Conservation (phyloP, 192 early-diverging fungal species). For the Coemansia sp. region DNA sequence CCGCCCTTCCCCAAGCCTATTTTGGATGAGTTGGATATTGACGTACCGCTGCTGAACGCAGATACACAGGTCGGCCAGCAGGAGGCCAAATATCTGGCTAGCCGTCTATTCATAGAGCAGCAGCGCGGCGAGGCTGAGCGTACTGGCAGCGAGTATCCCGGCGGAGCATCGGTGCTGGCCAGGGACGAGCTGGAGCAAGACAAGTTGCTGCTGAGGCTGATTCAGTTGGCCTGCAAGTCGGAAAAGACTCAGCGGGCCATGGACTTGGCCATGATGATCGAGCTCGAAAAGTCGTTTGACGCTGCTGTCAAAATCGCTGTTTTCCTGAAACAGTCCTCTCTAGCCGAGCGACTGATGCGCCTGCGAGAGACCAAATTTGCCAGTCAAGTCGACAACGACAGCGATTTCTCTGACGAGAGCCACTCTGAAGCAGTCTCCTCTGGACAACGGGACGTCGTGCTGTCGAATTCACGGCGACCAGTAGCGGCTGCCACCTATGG, state of each 20-base stretch:
- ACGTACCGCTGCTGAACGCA: conserved; percentile 67
- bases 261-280: conserved; percentile 73
- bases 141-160: conserved; percentile 41
- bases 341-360: conserved; percentile 75
- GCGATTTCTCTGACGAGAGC: conserved; percentile 3
- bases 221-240: conserved; percentile 83
- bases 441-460: not conserved
- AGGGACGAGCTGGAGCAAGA: conserved; percentile 75
- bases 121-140: conserved; percentile 62
- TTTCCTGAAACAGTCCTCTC: conserved; percentile 60
- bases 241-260: conserved; percentile 79
- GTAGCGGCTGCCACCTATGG: conserved; percentile 24
- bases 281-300: conserved; percentile 71
- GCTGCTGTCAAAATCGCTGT: conserved; percentile 85
- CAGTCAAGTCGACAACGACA: conserved; percentile 20
- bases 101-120: conserved; percentile 61
- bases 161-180: conserved; percentile 23
- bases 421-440: not conserved
- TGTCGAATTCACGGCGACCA: not conserved
- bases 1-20: conserved; percentile 77
- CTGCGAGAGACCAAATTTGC: conserved; percentile 45
- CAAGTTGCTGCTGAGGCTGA: conserved; percentile 74
- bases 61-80: conserved; percentile 54
- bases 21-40: conserved; percentile 65
- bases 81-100: conserved; percentile 60